Evolutionary conservation across 257 asterid genomes (phyloP), one percentile per base, ranked within the genome.

Genomic region (Penstemon barbatus): DNA sequence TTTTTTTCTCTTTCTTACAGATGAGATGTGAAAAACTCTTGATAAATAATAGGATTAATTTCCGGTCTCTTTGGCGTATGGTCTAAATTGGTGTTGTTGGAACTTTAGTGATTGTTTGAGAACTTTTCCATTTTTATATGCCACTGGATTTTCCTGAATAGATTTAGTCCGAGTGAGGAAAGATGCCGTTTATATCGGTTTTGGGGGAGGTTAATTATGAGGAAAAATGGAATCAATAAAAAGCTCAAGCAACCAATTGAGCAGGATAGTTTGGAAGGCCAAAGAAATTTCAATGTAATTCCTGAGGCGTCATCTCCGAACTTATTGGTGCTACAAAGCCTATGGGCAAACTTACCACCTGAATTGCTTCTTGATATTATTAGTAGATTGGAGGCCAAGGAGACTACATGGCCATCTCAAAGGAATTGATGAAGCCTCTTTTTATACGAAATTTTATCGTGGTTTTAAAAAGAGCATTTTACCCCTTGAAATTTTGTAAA

Each of bases 361-460:
- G 97, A 89, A 77, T 78, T 91, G 55, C 93, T 91, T 18, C 81
- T 87, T 3, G 96, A 89, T 67, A 91, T 91, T 64, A 86, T 89
- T 42, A 83, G 78, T 70, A 87, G 96, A 79, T 63, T 91, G 84
- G 97, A 91, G 79, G 85, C 81, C 33, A 86, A 82, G 70, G 97
- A 89, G 86, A 82, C 82, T 72, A 73, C 89, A 7, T 91, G 96
- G 97, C 96, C 97, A 51, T 79, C 89, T 37, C 86, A 96, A 54
- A 89, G 80, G 80, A 15, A 15, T 15, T 15, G 18, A 15, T 15
- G 18, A 15, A 15, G 18, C 18, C 18, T 15, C 18, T 15, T 15
- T 15, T 15, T 15, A 15, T 15, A 15, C 18, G 18, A 15, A 15
- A 15, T n/a, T n/a, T n/a, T n/a, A n/a, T n/a, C 18, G 18, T 15